phyloP scores from a whole-genome alignment of 2,329 filamentous ascomycete genomes.

The Aureobasidium zeae region DNA sequence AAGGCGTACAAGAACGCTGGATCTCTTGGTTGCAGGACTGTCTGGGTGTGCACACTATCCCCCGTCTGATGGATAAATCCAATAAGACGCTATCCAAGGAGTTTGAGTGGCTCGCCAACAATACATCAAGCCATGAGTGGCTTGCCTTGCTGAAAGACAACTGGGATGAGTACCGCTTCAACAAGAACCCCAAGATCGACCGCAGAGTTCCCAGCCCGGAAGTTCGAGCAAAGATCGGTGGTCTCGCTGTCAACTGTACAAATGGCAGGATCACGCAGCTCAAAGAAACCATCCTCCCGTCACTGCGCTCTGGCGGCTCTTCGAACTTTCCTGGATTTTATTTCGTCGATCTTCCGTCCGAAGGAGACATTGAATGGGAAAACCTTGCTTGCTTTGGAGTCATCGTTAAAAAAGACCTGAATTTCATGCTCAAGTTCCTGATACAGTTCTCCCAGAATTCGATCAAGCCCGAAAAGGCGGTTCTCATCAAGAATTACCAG shows the following conservation, averaged over 20 bases:
- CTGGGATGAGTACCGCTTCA: not conserved
- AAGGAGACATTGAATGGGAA: not conserved
- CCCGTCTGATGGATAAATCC: not conserved
- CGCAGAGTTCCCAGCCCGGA: not conserved
- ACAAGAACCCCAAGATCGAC: not conserved
- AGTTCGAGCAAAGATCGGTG: not conserved
- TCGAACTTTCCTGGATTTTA: not conserved
- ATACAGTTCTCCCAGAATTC: not conserved
- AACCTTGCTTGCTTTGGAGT: not conserved
- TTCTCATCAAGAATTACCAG: not conserved
- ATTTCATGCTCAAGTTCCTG: not conserved
- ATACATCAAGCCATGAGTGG: not conserved
- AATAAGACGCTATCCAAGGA: not conserved
- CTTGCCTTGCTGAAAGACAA: not conserved
- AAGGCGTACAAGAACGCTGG: not conserved
- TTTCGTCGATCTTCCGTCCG: slow-evolving; percentile 2
- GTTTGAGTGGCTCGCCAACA: slow-evolving; percentile 1
- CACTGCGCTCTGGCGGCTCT: not conserved
- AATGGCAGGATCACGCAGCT: slow-evolving; percentile 1
- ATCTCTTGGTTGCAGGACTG: not conserved
- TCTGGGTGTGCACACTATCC: not conserved
- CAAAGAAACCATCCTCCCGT: slow-evolving; percentile 6
- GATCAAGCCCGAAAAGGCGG: not conserved
- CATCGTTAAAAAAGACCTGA: not conserved
- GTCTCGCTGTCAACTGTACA: not conserved